Evolutionary conservation across 1,284 basidiomycete genomes (phyloP).

Genomic region (Cutaneotrichosporon sp.): DNA sequence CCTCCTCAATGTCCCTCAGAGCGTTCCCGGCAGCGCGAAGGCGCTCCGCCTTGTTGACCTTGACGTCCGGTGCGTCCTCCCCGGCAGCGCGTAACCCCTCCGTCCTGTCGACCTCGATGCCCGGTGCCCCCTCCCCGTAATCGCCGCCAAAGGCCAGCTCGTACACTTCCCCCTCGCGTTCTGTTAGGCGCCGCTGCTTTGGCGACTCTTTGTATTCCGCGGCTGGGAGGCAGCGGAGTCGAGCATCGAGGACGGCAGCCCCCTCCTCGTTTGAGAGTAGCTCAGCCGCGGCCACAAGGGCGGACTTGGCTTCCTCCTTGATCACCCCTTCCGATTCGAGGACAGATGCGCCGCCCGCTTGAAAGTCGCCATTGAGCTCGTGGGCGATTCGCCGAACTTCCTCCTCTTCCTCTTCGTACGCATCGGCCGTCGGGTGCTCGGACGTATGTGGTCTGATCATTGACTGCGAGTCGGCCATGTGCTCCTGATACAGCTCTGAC

Average conservation of each 20-base stretch:
- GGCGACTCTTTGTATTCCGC: conserved; percentile 34
- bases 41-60: neutral
- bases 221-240: conserved; percentile 20
- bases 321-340: no score
- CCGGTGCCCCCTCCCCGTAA: no score
- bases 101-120: neutral
- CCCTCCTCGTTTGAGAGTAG: neutral
- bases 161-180: conserved; percentile 33
- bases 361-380: neutral
- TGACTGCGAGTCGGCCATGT: conserved; percentile 6
- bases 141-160: conserved; percentile 7
- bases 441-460: neutral
- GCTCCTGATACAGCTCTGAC: neutral
- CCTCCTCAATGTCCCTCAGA: conserved; percentile 21
- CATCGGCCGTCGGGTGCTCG: conserved; percentile 1
- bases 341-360: neutral
- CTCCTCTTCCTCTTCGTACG: conserved; percentile 7
- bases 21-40: neutral
- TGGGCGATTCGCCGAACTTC: neutral
- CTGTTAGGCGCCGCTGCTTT: conserved; percentile 33
- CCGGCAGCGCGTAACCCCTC: neutral
- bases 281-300: neutral
- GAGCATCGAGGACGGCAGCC: conserved; percentile 23
- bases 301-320: neutral
- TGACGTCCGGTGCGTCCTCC: neutral